Evolutionary conservation across 331 rosid genomes (phyloP).

Genomic region (Spiraea crenata): DNA sequence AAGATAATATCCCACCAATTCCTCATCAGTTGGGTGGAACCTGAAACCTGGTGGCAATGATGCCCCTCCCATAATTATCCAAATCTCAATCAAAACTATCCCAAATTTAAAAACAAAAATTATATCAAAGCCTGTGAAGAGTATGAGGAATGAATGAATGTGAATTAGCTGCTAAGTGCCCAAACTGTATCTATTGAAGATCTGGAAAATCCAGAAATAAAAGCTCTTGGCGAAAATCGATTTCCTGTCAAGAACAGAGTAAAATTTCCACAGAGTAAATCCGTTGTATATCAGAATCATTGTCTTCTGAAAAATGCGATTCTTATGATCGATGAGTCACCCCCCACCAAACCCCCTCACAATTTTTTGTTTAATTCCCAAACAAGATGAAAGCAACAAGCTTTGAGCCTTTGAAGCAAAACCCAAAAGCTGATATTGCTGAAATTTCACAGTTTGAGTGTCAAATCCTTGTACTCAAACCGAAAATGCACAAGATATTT

Average conservation of each 20-base stretch:
- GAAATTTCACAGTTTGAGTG: slow-evolving; percentile 18
- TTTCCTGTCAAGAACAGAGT: slow-evolving; percentile 51
- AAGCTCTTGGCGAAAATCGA: slow-evolving; percentile 55
- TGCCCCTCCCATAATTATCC: slow-evolving; percentile 59
- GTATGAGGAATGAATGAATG: not conserved
- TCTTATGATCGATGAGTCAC: slow-evolving; percentile 21
- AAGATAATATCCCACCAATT: slow-evolving; percentile 79
- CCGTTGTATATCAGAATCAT: slow-evolving; percentile 62
- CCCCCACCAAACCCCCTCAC: slow-evolving; percentile 37
- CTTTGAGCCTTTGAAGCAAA: slow-evolving; percentile 3
- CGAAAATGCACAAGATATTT: not conserved
- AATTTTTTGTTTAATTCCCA: slow-evolving; percentile 9
- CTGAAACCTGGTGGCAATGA: slow-evolving; percentile 90
- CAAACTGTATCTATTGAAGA: slow-evolving; percentile 51
- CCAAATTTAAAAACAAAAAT: not conserved
- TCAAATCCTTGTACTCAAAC: slow-evolving; percentile 1
- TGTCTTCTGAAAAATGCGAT: slow-evolving; percentile 39
- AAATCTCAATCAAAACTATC: slow-evolving; percentile 15
- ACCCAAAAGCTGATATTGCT: slow-evolving; percentile 31
- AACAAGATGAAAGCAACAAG: slow-evolving; percentile 6
- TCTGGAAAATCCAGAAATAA: slow-evolving; percentile 84
- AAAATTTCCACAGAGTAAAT: slow-evolving; percentile 44
- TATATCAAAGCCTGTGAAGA: not conserved
- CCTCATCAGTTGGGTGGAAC: slow-evolving; percentile 93
- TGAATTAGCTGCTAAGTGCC: slow-evolving; percentile 37